A percentile compares a stretch with the other conserved stretches of the same genome.
These are phyloP conservation scores for Sanghuangporus sanghuang DNA, from an alignment of 1,284 basidiomycete species.

Conservation along the genomic window DNA sequence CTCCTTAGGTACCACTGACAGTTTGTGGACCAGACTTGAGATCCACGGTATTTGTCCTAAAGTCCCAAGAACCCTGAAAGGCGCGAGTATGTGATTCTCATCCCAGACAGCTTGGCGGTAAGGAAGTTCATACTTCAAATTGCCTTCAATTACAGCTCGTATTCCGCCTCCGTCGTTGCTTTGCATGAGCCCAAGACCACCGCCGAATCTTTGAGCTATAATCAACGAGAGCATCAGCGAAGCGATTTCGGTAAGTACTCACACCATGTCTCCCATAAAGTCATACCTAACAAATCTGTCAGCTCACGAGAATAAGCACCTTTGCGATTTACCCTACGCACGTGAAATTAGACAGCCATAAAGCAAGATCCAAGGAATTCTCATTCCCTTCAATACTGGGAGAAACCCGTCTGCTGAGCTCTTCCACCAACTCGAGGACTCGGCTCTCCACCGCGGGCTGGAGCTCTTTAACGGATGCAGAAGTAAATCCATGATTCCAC, in stretches of 20 bases:
- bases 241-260: background rate
- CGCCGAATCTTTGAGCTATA: constrained; percentile 23
- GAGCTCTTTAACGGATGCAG: constrained; percentile 33
- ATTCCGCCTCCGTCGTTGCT: constrained; percentile 20
- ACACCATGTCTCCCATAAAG: constrained; percentile 35
- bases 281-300: constrained; percentile 26
- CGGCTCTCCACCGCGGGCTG: constrained; percentile 30
- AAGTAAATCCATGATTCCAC: constrained; percentile 39
- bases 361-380: constrained; percentile 27
- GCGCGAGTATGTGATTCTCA: background rate
- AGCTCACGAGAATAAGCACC: background rate
- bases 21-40: background rate
- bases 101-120: background rate
- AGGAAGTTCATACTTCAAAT: constrained; percentile 5
- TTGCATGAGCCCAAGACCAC: constrained; percentile 14
- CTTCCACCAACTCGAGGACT: constrained; percentile 29
- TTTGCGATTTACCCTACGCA: background rate
- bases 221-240: background rate
- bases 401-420: constrained; percentile 21
- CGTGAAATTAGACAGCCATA: constrained; percentile 31
- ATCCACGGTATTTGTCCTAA: constrained; percentile 12
- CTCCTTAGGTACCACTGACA: background rate
- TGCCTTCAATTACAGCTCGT: constrained; percentile 15
- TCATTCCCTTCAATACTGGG: background rate
- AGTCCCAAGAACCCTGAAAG: background rate